Evolutionary conservation across 257 asterid genomes (phyloP), one percentile per base, ranked within the genome.

Genomic region (Catharanthus roseus): DNA sequence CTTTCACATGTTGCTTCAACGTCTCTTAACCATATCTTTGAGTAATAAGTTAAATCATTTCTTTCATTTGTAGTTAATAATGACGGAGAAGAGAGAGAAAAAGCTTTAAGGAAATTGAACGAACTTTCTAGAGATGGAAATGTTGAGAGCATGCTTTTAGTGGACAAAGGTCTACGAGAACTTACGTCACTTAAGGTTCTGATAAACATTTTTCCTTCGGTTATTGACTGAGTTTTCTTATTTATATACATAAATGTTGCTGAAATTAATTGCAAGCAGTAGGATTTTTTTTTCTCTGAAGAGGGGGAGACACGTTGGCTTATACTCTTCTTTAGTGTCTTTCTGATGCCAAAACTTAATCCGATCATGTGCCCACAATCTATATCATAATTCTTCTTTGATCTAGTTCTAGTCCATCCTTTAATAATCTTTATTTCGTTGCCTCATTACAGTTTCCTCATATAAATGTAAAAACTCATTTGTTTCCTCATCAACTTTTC

Each of bases 111-210:
- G 19, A 76, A 71, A 64, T 65, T 42, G 71, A 75, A 78, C 73
- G 87, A 82, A 69, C 74, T 84, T 54, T 75, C 81, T 31, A 80
- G 81, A 66, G 93, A 82, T 61, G 87, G 82, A 65, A 81, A 79
- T 66, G 85, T 93, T 29, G 99, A 93, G 83, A 91, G 93, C 86
- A 88, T 89, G 96, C 90, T 93, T 78, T 74, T 89, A 74, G 99
- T 88, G 71, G 99, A 93, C 81, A 88, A 86, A 77, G 97, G 93
- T 79, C 95, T 93, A 28, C 77, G 86, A 74, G 97, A 93, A 83
- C 72, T 91, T 76, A 78, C 84, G 50, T 82, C 83, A 39, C 95
- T 93, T 45, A 93, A 93, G 99, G 97, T 93, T 77, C 42, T 51
- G 49, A 7, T 28, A 13, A 41, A 56, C 33, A n/a, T 34, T 69